Evolutionary conservation across 192 early-diverging fungal species (phyloP).

Genomic region (Coemansia sp.): DNA sequence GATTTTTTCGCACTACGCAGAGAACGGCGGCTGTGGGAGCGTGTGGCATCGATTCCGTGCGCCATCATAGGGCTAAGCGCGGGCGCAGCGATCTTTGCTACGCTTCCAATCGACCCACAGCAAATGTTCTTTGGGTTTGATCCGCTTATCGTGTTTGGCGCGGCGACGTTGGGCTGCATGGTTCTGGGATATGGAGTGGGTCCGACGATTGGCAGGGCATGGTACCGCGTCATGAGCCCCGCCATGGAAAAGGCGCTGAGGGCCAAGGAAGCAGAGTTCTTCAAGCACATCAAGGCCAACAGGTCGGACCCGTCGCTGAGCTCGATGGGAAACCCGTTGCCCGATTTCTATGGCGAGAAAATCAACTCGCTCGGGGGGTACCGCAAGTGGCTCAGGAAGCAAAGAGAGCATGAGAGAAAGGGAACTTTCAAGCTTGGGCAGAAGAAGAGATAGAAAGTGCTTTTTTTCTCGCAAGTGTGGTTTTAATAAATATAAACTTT

Average conservation of each 20-base stretch:
- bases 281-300: conserved; percentile 65
- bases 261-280: conserved; percentile 62
- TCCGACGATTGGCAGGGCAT: conserved; percentile 63
- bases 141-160: conserved; percentile 61
- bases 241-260: conserved; percentile 44
- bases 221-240: conserved; percentile 62
- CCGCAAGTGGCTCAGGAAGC: conserved; percentile 85
- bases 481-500: background rate
- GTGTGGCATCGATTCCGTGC: conserved; percentile 61
- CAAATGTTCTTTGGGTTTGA: conserved; percentile 68
- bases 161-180: conserved; percentile 60
- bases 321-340: conserved; percentile 75
- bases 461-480: background rate
- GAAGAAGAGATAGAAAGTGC: conserved; percentile 12
- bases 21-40: conserved; percentile 66
- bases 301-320: conserved; percentile 68
- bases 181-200: conserved; percentile 66
- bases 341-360: conserved; percentile 93
- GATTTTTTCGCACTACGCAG: conserved; percentile 68
- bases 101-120: conserved; percentile 65
- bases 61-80: conserved; percentile 52
- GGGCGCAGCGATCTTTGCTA: conserved; percentile 61
- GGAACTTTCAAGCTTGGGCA: conserved; percentile 65
- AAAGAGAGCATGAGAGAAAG: conserved; percentile 75
- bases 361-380: conserved; percentile 84